Conservation (phyloP, 768 basidiomycete species). For the Mycena olivaceomarginata region DNA sequence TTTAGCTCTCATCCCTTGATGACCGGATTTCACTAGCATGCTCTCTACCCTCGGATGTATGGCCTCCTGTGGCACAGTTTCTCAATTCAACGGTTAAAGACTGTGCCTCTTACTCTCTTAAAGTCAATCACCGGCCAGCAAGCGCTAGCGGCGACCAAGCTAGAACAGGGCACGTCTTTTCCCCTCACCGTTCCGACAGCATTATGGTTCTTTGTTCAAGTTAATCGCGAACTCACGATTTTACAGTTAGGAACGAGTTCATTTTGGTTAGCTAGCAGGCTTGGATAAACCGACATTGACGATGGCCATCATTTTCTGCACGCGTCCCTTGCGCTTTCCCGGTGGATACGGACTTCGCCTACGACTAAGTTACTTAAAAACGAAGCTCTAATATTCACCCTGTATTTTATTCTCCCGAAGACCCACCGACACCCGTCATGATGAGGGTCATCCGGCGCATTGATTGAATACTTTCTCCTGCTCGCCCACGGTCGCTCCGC, state of each 20-base stretch:
- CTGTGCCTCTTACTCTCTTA: slow-evolving; percentile 36
- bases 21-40: slow-evolving; percentile 9
- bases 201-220: not conserved
- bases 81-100: slow-evolving; percentile 1
- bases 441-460: not conserved
- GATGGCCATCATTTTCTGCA: not conserved
- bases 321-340: too few relatives aligned
- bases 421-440: too few relatives aligned
- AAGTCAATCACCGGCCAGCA: slow-evolving; percentile 23
- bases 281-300: not conserved
- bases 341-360: slow-evolving; percentile 6
- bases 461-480: not conserved
- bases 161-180: not conserved
- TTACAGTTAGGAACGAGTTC: slow-evolving; percentile 7
- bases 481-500: slow-evolving; percentile 10
- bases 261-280: not conserved
- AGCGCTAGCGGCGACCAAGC: slow-evolving; percentile 23
- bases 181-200: slow-evolving; percentile 7
- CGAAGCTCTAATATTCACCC: not conserved
- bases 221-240: slow-evolving; percentile 15
- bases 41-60: slow-evolving; percentile 36
- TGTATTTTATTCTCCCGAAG: too few relatives aligned
- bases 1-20: slow-evolving; percentile 27
- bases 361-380: not conserved
- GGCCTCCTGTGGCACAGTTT: slow-evolving; percentile 13